Base-by-base conservation (phyloP, 805 yeast species). In the Zygoascus flipseniorum region DNA sequence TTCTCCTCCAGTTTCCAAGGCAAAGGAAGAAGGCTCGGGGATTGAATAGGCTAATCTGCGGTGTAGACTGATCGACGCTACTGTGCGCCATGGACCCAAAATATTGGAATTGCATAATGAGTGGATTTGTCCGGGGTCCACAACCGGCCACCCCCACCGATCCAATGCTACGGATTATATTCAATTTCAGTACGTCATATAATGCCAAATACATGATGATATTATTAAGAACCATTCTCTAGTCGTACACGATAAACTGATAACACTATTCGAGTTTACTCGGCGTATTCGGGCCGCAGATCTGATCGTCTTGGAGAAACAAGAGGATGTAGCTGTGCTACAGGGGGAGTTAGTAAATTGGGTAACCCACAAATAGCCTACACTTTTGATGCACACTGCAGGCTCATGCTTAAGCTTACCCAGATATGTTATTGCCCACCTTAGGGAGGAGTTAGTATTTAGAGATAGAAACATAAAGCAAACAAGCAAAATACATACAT, bases 281-380 rank as follows among this genome's bases (percentile, higher is more conserved):
- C 77, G 11, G 77, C 76, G 55, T 61, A 80, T 68, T 89, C 96
- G 9, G 95, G 95, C 72, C 97, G 83, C 67, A 89, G 72, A 65
- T 90, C 96, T 1, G 95, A 81, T 63, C 97, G 81, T 68, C 85
- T 86, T 43, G 97, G 97, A 44, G 81, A 89, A 55, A 88, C 95
- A 64, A 90, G 75, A 6, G 97, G 97, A 70, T 90, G 97, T 55
- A 90, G 74, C 68, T 90, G 97, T 37, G 64, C 65, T 42, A 18
- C 9, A 42, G 23, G 5, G 44, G 5, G 5, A 18, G 44, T 42
- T 18, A 42, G 39, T 35, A n/a, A n/a, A 5, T 18, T 42, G 16
- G 44, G 11, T 32, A 45, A 3, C n/a, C 5, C 19, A 11, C 48
- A 20, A 14, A 43, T 13, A 43, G 26, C 46, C n/a, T 20, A 2